A percentile compares a stretch with the other conserved stretches of the same genome.
phyloP scores from a whole-genome alignment of 2,329 filamentous ascomycete genomes.

The Pseudopithomyces maydicus region DNA sequence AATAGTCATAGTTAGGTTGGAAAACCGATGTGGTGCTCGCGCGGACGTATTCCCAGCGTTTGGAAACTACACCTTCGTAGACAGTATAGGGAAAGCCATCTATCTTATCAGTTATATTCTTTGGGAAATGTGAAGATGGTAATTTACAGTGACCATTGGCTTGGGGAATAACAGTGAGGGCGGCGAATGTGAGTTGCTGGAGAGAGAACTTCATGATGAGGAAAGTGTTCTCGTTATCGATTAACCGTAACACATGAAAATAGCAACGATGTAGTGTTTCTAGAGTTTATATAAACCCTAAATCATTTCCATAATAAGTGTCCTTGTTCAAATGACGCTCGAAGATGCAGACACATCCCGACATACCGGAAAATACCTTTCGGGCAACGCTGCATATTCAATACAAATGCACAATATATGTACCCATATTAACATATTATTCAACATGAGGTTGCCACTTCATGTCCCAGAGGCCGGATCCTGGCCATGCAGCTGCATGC shows the following conservation, averaged over 20 bases:
- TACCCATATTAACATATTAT: background rate
- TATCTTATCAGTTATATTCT: background rate
- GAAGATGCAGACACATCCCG: background rate
- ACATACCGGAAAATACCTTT: background rate
- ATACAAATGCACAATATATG: background rate
- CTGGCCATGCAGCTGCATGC: background rate
- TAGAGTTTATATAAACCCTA: too few relatives aligned
- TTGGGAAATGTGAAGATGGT: background rate
- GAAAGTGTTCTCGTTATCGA: background rate
- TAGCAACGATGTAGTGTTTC: too few relatives aligned
- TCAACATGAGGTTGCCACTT: too few relatives aligned
- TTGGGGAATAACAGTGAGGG: background rate
- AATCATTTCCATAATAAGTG: too few relatives aligned
- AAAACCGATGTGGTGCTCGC: conserved; percentile 5
- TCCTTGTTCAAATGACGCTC: background rate
- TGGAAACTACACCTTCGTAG: conserved; percentile 12
- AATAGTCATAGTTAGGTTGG: conserved; percentile 12
- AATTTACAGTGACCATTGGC: conserved; percentile 7
- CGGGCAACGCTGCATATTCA: background rate
- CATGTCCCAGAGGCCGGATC: background rate
- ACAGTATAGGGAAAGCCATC: conserved; percentile 14
- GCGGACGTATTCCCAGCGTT: conserved; percentile 14
- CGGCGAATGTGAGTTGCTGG: conserved; percentile 5
- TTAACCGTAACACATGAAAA: too few relatives aligned
- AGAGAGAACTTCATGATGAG: conserved; percentile 9